A percentile compares a stretch with the other conserved stretches of the same genome.
Conservation (phyloP, 1,139 yeast genomes). For the Suhomyces bribrorum region DNA sequence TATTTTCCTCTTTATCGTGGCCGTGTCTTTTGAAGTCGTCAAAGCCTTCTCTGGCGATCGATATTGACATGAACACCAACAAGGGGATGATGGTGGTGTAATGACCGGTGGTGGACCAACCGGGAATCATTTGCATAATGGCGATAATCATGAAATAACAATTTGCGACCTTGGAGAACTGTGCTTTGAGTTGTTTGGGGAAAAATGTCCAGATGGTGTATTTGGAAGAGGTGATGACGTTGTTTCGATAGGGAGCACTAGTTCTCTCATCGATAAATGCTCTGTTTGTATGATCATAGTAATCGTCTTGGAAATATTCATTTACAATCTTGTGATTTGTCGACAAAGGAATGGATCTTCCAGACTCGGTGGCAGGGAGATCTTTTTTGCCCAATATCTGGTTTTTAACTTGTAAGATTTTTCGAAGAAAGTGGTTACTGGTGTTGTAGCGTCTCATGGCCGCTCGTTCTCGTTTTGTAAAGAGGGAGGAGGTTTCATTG, state of each 20-base stretch:
- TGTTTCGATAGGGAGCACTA: constrained; percentile 61
- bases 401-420: constrained; percentile 25
- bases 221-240: constrained; percentile 81
- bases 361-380: constrained; percentile 60
- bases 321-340: constrained; percentile 36
- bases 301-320: constrained; percentile 28
- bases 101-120: constrained; percentile 98
- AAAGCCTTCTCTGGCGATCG: constrained; percentile 89
- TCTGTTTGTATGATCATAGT: constrained; percentile 26
- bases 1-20: constrained; percentile 84
- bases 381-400: constrained; percentile 44
- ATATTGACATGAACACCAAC: constrained; percentile 81
- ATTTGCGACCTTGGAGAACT: constrained; percentile 90
- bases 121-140: constrained; percentile 91
- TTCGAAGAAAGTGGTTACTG: constrained; percentile 18
- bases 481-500: constrained; percentile 25
- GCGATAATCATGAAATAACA: constrained; percentile 84
- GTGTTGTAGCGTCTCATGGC: constrained; percentile 21
- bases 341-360: constrained; percentile 73
- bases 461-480: constrained; percentile 22
- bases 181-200: constrained; percentile 87
- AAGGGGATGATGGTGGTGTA: constrained; percentile 91
- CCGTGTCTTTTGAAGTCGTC: constrained; percentile 90
- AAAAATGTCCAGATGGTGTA: constrained; percentile 79
- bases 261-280: constrained; percentile 66